These are phyloP conservation scores for Debaryomycetaceae sp. DNA, from an alignment of 1,139 yeast genomes.

Conservation along the genomic window DNA sequence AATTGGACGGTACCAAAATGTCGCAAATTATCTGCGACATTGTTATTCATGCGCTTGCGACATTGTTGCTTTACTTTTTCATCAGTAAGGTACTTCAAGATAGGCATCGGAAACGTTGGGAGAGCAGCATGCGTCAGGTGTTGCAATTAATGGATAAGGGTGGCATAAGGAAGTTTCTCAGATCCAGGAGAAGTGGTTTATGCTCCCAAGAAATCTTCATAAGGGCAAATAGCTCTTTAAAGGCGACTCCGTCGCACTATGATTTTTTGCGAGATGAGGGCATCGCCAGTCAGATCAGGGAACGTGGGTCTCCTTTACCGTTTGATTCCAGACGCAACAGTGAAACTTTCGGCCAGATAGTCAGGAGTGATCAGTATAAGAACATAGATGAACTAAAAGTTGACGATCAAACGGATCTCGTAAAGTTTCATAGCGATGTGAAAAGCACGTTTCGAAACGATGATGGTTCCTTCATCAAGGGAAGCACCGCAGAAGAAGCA, in stretches of 20 bases:
- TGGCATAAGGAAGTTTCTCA: not conserved
- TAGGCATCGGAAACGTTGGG: not conserved
- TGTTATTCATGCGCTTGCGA: not conserved
- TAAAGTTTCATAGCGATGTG: conserved; percentile 6
- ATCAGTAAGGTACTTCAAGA: not conserved
- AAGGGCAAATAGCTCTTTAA: not conserved
- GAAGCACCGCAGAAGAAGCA: conserved; percentile 48
- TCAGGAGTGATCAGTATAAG: conserved; percentile 33
- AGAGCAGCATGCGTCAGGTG: not conserved
- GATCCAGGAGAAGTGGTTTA: not conserved
- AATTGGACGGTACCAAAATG: not conserved
- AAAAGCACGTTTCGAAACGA: conserved; percentile 34
- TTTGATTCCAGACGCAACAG: conserved; percentile 29
- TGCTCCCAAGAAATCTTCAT: not conserved
- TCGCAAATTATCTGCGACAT: not conserved
- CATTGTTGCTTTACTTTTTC: not conserved
- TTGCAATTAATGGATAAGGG: not conserved
- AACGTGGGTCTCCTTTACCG: conserved; percentile 15
- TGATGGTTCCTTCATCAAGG: conserved; percentile 41
- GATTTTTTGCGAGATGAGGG: conserved; percentile 6
- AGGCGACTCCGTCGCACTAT: conserved; percentile 2
- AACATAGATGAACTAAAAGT: conserved; percentile 15
- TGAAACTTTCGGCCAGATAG: conserved; percentile 46
- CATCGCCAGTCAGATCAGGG: not conserved
- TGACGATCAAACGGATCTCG: conserved; percentile 16